Evolutionary conservation across 2,329 filamentous ascomycete species (phyloP), one percentile per base, ranked within the genome.

Genomic region (Verticillium albo-atrum): DNA sequence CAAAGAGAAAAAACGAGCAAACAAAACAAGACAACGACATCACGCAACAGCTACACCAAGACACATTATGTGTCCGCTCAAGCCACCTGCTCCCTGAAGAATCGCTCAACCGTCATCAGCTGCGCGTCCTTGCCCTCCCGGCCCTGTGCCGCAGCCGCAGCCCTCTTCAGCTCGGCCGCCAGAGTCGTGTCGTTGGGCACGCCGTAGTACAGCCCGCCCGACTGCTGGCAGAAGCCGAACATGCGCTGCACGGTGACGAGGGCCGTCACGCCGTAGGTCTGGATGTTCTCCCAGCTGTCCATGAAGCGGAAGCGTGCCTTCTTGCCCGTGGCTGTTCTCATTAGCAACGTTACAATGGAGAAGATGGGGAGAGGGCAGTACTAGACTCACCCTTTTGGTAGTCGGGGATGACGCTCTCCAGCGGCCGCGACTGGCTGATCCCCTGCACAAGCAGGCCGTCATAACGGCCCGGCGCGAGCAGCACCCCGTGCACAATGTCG

Each of bases 401-500:
- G 0, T 61, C 66, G 3, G 64, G 61, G 0, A 71, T 65, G 4
- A 74, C 58, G 17, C 71, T 60, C 2, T 70, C 68, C 6, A 72
- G 67, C 1, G 68, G 70, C 7, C 62, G 61, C 9, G 72, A 68
- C 25, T 71, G 64, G 61, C 77, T 78, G 50, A 74, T 66, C 1
- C 69, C 75, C 15, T 78, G 76, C 0, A 78, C 62, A 1, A 75
- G 63, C 4, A 62, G 64, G 1, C 73, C 70, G 60, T 72, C 71
- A 66, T 73, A 76, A 42, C 69, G 68, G 52, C 67, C 67, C 2
- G 77, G 76, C 14, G 72, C 68, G 7, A 79, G 68, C 20, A 79
- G 74, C 3, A 78, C 67, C 3, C 76, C 77, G 28, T 80, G 77
- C 12, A 80, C 72, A 20, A 79, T 69, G 57, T 80, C 78, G 4